Evolutionary conservation across 73 alveolate genomes (phyloP).

Genomic region (Paramecium caudatum): DNA sequence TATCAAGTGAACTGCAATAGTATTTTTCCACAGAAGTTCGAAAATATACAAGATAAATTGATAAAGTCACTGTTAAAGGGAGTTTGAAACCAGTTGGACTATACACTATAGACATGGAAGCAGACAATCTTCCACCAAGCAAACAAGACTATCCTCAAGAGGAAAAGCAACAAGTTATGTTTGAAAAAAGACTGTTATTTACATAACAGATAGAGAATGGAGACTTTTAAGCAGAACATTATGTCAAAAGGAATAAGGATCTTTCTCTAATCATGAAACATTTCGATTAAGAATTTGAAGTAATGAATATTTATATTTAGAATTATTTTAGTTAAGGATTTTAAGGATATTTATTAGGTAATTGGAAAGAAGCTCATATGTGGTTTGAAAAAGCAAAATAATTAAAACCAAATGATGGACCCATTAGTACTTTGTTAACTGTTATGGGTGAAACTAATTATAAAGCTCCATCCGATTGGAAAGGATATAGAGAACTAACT

Average conservation of each 20-base stretch:
- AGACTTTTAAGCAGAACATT: slow-evolving; percentile 63
- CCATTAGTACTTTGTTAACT: slow-evolving; percentile 78
- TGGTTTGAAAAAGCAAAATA: slow-evolving; percentile 70
- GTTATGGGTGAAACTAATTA: slow-evolving; percentile 78
- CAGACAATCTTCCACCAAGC: slow-evolving; percentile 72
- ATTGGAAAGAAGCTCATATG: slow-evolving; percentile 80
- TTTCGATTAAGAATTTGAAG: slow-evolving; percentile 58
- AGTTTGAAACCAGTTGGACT: slow-evolving; percentile 78
- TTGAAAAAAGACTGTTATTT: slow-evolving; percentile 61
- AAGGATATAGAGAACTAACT: slow-evolving; percentile 89
- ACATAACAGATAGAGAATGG: slow-evolving; percentile 48
- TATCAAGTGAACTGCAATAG: slow-evolving; percentile 84
- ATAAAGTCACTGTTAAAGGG: slow-evolving; percentile 90
- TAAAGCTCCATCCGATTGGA: slow-evolving; percentile 92
- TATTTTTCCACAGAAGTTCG: slow-evolving; percentile 77
- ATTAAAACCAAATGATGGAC: slow-evolving; percentile 87
- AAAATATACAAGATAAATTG: slow-evolving; percentile 84
- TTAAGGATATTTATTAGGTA: slow-evolving; percentile 75
- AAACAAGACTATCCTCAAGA: slow-evolving; percentile 44
- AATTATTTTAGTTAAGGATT: slow-evolving; percentile 73
- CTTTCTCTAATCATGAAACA: slow-evolving; percentile 31
- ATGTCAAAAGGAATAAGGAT: slow-evolving; percentile 70
- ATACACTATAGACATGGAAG: slow-evolving; percentile 86
- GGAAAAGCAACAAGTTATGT: slow-evolving; percentile 63
- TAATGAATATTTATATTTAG: neutral